Percentiles rank a stretch among this genome's conserved stretches.
Conservation (phyloP, 805 yeast genomes). For the Candida cerambycidarum region DNA sequence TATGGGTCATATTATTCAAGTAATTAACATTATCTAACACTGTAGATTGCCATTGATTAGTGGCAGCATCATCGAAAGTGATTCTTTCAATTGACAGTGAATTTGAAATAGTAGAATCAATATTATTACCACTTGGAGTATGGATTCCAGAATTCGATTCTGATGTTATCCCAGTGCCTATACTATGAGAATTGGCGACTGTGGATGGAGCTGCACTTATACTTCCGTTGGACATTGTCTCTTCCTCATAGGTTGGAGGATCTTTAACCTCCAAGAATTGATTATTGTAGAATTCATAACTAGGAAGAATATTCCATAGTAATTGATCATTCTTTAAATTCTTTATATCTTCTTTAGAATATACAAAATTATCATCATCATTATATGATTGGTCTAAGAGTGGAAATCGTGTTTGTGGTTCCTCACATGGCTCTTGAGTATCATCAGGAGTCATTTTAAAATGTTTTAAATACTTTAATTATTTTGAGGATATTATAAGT, state of each 20-base stretch:
- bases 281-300: conserved; percentile 33
- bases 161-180: background rate
- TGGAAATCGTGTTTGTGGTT: too few species aligned
- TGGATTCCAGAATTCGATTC: too few species aligned
- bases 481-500: too few species aligned
- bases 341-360: conserved; percentile 8
- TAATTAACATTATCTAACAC: conserved; percentile 37
- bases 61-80: conserved; percentile 31
- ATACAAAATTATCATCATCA: conserved; percentile 5
- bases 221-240: background rate
- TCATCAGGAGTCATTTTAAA: background rate
- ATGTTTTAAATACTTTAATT: too few species aligned
- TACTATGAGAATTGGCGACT: background rate
- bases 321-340: conserved; percentile 22
- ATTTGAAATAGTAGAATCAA: too few species aligned
- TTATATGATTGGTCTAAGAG: conserved; percentile 3
- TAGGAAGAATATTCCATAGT: conserved; percentile 40
- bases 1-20: conserved; percentile 30
- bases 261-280: conserved; percentile 17
- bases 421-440: background rate
- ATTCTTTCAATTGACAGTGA: conserved; percentile 4
- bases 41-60: conserved; percentile 35
- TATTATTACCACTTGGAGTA: too few species aligned
- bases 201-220: background rate
- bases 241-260: conserved; percentile 22